Conservation (phyloP, 75 land plant species). For the Pinus taeda region DNA sequence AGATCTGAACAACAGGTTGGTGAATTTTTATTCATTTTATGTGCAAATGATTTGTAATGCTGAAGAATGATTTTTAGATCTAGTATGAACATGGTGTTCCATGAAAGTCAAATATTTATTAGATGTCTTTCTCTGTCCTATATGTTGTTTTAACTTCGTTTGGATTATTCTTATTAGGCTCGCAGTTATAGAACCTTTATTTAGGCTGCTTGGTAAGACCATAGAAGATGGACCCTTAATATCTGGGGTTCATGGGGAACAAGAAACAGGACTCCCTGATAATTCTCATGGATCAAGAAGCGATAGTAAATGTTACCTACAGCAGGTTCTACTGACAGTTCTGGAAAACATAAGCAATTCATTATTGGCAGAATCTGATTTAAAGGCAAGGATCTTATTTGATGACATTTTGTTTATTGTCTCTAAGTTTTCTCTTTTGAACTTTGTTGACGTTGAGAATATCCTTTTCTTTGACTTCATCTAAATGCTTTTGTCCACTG, state of each 20-base stretch:
- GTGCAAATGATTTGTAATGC: background rate
- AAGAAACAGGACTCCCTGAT: constrained; percentile 8
- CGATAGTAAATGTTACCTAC: constrained; percentile 28
- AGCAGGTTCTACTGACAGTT: constrained; percentile 45
- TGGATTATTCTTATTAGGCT: constrained; percentile 24
- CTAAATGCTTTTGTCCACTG: background rate
- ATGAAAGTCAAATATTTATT: background rate
- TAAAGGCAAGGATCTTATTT: constrained; percentile 20
- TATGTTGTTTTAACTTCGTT: background rate
- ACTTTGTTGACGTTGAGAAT: background rate
- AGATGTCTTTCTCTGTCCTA: background rate
- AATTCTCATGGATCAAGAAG: constrained; percentile 12
- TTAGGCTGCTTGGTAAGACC: constrained; percentile 37
- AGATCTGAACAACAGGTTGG: constrained; percentile 56
- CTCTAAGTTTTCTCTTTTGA: background rate
- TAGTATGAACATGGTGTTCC: background rate
- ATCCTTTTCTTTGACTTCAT: background rate
- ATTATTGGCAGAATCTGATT: background rate
- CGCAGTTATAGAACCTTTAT: constrained; percentile 48
- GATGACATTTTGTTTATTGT: background rate
- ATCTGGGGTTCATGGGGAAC: constrained; percentile 7
- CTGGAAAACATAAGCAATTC: constrained; percentile 51
- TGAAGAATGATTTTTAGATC: background rate
- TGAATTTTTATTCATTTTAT: constrained; percentile 7
- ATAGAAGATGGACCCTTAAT: constrained; percentile 24